Conservation (phyloP, 208 protist genomes). For the Leishmania tropica region DNA sequence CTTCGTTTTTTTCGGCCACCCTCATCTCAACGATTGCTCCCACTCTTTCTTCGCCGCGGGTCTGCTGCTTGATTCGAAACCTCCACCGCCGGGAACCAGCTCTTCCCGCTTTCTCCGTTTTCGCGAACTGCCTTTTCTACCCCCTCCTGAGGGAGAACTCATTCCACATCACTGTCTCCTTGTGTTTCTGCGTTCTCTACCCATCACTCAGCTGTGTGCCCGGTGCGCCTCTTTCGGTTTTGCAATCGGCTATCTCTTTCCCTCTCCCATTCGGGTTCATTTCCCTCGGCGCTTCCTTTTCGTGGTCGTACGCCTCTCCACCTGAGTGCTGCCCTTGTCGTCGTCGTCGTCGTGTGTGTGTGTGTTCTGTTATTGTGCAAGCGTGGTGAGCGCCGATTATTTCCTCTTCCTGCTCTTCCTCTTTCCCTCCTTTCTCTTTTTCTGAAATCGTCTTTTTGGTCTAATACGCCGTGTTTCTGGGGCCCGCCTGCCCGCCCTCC, state of each 20-base stretch:
- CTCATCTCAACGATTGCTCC: neutral
- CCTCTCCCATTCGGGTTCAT: neutral
- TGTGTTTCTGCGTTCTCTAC: neutral
- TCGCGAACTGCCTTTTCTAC: neutral
- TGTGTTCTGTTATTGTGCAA: neutral
- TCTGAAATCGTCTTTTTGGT: neutral
- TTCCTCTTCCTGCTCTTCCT: neutral
- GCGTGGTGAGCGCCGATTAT: neutral
- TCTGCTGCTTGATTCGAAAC: neutral
- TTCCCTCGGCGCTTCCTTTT: neutral
- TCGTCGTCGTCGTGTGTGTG: neutral
- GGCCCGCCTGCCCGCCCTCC: neutral
- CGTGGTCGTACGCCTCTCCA: neutral
- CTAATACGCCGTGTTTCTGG: neutral
- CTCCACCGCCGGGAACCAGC: neutral
- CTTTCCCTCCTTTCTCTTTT: neutral
- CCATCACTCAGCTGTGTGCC: neutral
- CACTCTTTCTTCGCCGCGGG: neutral
- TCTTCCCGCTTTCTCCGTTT: neutral
- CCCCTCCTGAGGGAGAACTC: neutral
- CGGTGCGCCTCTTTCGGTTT: neutral
- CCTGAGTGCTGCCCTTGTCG: neutral
- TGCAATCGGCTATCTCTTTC: neutral
- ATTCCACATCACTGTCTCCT: neutral
- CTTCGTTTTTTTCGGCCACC: neutral